Conservation (phyloP, 371 early-diverging fungal species). For the Scutellospora calospora region DNA sequence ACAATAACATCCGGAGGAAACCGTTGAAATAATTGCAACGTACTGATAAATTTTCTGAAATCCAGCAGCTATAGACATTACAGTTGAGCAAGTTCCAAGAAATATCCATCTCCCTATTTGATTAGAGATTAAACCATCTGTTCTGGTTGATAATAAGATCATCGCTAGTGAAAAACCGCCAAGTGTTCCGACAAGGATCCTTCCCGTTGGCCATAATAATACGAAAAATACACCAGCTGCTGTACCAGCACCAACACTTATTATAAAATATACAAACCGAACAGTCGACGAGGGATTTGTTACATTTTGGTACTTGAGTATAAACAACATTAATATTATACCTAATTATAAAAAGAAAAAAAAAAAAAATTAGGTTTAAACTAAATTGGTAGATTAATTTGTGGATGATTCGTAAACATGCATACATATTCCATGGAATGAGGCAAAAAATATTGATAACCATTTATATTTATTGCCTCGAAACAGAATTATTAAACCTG, state of each 20-base stretch:
- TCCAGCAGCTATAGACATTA: neutral
- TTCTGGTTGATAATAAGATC: slow-evolving; percentile 12
- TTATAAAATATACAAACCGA: slow-evolving; percentile 36
- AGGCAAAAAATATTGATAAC: slow-evolving; percentile 35
- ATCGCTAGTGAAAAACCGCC: slow-evolving; percentile 34
- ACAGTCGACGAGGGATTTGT: neutral
- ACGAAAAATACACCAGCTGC: slow-evolving; percentile 33
- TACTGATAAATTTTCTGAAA: slow-evolving; percentile 13
- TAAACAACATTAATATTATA: slow-evolving; percentile 30
- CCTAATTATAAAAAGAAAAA: slow-evolving; percentile 5
- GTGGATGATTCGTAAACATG: neutral
- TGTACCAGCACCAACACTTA: slow-evolving; percentile 11
- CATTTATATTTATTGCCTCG: slow-evolving; percentile 39
- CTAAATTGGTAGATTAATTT: neutral
- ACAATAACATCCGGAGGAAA: slow-evolving; percentile 10
- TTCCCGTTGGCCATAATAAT: slow-evolving; percentile 38
- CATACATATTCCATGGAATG: slow-evolving; percentile 34
- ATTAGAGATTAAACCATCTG: slow-evolving; percentile 22
- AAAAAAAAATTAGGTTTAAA: neutral
- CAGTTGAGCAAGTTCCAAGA: neutral
- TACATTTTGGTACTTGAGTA: slow-evolving; percentile 40
- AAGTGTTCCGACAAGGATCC: slow-evolving; percentile 32
- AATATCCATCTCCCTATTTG: slow-evolving; percentile 21
- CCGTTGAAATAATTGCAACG: slow-evolving; percentile 28
- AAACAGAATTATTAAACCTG: slow-evolving; percentile 18